phyloP scores from a whole-genome alignment of 805 yeast species.

The Starmerella floris region DNA sequence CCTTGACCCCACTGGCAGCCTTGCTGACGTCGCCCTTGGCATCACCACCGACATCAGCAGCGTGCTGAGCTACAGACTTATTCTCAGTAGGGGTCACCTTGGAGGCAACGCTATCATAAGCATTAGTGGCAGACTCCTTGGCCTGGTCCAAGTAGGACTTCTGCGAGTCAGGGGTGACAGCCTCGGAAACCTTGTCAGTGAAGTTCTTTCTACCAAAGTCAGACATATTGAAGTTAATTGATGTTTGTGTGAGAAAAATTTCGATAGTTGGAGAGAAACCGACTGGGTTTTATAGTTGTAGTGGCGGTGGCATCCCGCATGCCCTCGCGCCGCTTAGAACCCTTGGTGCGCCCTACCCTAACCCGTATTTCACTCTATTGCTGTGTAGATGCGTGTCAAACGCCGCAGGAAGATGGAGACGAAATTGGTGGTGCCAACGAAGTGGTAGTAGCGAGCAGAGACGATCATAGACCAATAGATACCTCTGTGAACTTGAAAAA shows the following conservation, averaged over 20 bases:
- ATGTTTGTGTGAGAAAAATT: slow-evolving; percentile 73
- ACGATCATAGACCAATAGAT: no score
- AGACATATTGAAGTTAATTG: slow-evolving; percentile 25
- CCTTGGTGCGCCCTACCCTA: no score
- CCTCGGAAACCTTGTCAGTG: slow-evolving; percentile 53
- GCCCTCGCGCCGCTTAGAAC: no score
- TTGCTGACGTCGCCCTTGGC: slow-evolving; percentile 44
- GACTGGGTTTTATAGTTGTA: slow-evolving; percentile 12
- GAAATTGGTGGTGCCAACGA: no score
- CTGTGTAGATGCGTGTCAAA: no score
- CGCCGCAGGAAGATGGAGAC: no score
- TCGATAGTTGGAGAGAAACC: no score
- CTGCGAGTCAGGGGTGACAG: slow-evolving; percentile 55
- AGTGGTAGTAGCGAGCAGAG: no score
- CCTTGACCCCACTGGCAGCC: slow-evolving; percentile 36
- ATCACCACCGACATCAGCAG: slow-evolving; percentile 45
- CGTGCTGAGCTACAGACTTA: slow-evolving; percentile 46
- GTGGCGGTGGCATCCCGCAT: no score
- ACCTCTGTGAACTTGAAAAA: no score
- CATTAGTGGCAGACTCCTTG: slow-evolving; percentile 55
- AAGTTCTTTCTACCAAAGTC: slow-evolving; percentile 60
- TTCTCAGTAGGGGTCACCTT: slow-evolving; percentile 42
- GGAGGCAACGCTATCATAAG: slow-evolving; percentile 40
- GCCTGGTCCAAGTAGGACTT: slow-evolving; percentile 51
- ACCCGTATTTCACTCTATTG: no score